Evolutionary conservation across 768 basidiomycete genomes (phyloP).

Genomic region (Tricholoma saponaceum): DNA sequence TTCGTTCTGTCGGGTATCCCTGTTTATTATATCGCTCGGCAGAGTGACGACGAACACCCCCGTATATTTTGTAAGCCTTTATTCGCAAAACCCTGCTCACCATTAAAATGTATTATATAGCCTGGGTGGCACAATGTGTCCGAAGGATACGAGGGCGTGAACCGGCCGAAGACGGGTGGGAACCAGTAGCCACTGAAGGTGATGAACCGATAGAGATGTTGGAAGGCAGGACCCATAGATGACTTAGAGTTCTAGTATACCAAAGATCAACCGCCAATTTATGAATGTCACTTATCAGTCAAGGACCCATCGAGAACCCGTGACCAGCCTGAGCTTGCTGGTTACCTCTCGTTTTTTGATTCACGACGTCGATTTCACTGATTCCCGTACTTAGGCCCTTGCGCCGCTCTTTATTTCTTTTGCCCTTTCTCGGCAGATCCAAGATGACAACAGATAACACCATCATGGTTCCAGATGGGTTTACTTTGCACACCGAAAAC

Average conservation of each 20-base stretch:
- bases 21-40: constrained; percentile 76
- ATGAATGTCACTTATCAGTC: not conserved
- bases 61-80: constrained; percentile 38
- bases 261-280: not conserved
- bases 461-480: constrained; percentile 62
- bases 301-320: no score
- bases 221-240: constrained; percentile 27
- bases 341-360: not conserved
- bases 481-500: constrained; percentile 78
- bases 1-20: constrained; percentile 80
- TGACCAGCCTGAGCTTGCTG: no score
- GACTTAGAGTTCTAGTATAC: constrained; percentile 7
- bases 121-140: constrained; percentile 35
- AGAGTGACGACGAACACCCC: constrained; percentile 37
- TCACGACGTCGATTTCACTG: constrained; percentile 15
- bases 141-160: constrained; percentile 50
- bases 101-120: constrained; percentile 23
- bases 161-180: constrained; percentile 62
- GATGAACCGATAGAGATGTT: constrained; percentile 72
- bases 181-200: constrained; percentile 69
- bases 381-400: constrained; percentile 18
- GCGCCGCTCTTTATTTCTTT: constrained; percentile 14
- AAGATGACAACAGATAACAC: constrained; percentile 22
- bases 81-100: no score
- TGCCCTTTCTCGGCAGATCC: not conserved